Evolutionary conservation across 805 yeast genomes (phyloP).

Genomic region (Kodamaea hsintzibuensis): DNA sequence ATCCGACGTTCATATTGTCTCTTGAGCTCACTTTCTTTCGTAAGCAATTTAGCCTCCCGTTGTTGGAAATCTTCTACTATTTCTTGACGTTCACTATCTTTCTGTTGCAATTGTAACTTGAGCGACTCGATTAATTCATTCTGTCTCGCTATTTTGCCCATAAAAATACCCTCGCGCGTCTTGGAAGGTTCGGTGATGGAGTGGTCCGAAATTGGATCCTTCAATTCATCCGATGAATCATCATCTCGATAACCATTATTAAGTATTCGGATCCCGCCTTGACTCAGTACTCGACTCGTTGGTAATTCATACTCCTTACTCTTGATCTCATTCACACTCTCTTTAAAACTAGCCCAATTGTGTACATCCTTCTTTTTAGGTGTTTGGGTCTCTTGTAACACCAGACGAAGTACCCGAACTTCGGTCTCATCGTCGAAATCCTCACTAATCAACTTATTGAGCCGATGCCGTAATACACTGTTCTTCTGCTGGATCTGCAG

Average conservation of each 20-base stretch:
- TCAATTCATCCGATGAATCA: constrained; percentile 2
- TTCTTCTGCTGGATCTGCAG: constrained; percentile 10
- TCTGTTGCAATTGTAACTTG: constrained; percentile 4
- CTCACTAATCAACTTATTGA: constrained; percentile 9
- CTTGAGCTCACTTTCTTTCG: background rate
- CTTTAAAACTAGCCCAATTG: constrained; percentile 18
- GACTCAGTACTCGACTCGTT: background rate
- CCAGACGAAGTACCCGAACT: constrained; percentile 1
- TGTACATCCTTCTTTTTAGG: constrained; percentile 8
- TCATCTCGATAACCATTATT: background rate
- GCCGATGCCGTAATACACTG: constrained; percentile 8
- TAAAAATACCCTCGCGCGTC: constrained; percentile 8
- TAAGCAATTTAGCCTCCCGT: background rate
- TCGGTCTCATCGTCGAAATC: constrained; percentile 11
- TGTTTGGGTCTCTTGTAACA: background rate
- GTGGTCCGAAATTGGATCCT: constrained; percentile 3
- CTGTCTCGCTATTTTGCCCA: constrained; percentile 15
- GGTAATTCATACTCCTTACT: constrained; percentile 23
- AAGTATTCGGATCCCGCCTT: background rate
- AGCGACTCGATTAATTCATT: constrained; percentile 13
- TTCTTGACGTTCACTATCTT: constrained; percentile 5
- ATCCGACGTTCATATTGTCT: background rate
- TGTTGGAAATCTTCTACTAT: constrained; percentile 4
- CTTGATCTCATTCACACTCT: constrained; percentile 23
- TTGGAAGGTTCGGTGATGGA: background rate